Base-by-base conservation (phyloP, 2,329 filamentous ascomycete genomes). In the Alternaria incomplexa region DNA sequence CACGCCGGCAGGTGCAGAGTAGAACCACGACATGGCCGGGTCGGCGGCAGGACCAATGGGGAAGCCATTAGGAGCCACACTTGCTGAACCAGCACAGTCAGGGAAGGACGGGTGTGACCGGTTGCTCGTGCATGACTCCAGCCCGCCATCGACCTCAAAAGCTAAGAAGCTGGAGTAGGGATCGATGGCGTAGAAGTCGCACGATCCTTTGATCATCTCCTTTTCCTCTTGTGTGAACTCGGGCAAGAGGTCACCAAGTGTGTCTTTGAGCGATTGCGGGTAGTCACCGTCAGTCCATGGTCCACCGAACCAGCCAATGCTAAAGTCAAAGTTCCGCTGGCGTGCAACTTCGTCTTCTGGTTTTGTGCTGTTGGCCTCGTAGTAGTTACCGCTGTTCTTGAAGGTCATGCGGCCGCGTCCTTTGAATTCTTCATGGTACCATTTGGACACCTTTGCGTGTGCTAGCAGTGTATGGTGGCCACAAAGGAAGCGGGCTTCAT, bases 201-300 rank as follows among this genome's bases (percentile, higher is more conserved):
- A 82, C 28, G 77, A 80, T 1, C 81, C 81, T 60, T 82, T 82
- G 66, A 83, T 81, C 58, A 82, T 43, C 4, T 74, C 72, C 60
- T 82, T 82, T 54, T 83, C 79, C 12, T 76, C 73, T 12, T 77
- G 64, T 0, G 80, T 81, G 25, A 81, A 74, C 25, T 67, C 70
- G 0, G 81, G 81, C 3, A 83, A 68, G 0, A 82, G 63, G 52
- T 81, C 76, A 12, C 80, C 80, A 2, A 82, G 73, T 3, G 81
- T 82, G 8, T 78, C 75, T 57, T 79, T 81, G 20, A 82, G 69
- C 5, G 71, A 74, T 47, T 76, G 66, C 0, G 80, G 80, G 57
- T 82, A 83, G 64, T 83, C 81, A 36, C 81, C 79, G 58, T 83
- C 80, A 6, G 79, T 79, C 82, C 82, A 85, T n/a, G 80, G 79